phyloP scores from a whole-genome alignment of 2,329 filamentous ascomycete species.

The Hymenotorrendiella dingleyae region DNA sequence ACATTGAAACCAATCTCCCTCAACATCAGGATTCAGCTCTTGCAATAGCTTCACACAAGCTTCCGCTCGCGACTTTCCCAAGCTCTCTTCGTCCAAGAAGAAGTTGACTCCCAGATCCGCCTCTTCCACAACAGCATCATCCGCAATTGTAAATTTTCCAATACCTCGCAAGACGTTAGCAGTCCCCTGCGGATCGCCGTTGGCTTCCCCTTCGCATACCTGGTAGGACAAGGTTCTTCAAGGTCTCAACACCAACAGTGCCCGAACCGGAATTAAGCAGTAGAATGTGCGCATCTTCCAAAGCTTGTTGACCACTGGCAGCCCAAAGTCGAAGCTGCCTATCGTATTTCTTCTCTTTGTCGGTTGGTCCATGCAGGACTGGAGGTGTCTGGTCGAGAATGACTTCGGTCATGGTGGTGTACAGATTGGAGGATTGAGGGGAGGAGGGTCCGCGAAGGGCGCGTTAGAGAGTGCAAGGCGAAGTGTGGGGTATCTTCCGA shows the following conservation, averaged over 20 bases:
- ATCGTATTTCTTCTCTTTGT: constrained; percentile 77
- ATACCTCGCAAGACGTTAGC: constrained; percentile 51
- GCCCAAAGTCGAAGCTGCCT: constrained; percentile 94
- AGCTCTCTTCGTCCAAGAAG: constrained; percentile 75
- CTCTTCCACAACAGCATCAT: constrained; percentile 70
- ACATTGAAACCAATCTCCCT: constrained; percentile 63
- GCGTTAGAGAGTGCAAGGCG: neutral
- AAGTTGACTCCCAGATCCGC: constrained; percentile 93
- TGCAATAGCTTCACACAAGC: constrained; percentile 69
- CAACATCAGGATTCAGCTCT: constrained; percentile 90
- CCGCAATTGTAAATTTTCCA: constrained; percentile 85
- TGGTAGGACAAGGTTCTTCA: constrained; percentile 96
- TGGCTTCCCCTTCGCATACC: constrained; percentile 44
- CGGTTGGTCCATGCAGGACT: constrained; percentile 45
- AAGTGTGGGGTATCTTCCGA: no score
- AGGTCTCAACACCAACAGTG: constrained; percentile 79
- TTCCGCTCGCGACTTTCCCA: constrained; percentile 74
- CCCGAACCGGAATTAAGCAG: constrained; percentile 84
- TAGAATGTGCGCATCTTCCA: constrained; percentile 88
- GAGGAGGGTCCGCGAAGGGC: neutral
- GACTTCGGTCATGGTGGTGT: constrained; percentile 27
- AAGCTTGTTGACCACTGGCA: constrained; percentile 79
- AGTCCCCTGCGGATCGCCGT: constrained; percentile 2
- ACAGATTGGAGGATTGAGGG: neutral
- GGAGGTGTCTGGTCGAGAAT: constrained; percentile 34